Evolutionary conservation across 768 basidiomycete species (phyloP).

Genomic region (Filobasidium floriforme): DNA sequence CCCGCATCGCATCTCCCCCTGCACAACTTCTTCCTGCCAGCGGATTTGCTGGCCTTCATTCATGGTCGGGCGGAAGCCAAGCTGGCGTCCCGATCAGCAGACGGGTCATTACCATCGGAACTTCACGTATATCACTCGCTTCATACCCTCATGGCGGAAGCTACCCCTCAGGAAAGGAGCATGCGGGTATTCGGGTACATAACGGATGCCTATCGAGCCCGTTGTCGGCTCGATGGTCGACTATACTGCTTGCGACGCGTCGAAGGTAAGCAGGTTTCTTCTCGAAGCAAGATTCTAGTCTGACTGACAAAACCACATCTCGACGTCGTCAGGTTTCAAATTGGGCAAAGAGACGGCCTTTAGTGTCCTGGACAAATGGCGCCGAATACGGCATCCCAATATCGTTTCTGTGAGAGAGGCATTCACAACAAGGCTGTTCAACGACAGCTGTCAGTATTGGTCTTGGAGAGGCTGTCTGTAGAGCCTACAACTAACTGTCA

Average conservation of each 20-base stretch:
- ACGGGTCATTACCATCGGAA: conserved; percentile 68
- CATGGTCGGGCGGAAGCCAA: conserved; percentile 42
- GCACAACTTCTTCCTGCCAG: conserved; percentile 72
- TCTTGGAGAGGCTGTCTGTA: background rate
- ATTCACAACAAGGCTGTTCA: conserved; percentile 87
- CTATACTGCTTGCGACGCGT: conserved; percentile 72
- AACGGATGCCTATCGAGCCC: conserved; percentile 75
- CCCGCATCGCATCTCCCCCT: conserved; percentile 46
- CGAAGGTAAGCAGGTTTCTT: conserved; percentile 58
- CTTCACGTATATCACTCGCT: conserved; percentile 85
- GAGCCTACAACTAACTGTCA: conserved; percentile 16
- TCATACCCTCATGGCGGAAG: conserved; percentile 61
- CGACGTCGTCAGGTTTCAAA: conserved; percentile 64
- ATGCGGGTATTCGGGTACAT: conserved; percentile 75
- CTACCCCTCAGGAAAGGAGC: conserved; percentile 53
- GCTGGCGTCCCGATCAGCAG: conserved; percentile 36
- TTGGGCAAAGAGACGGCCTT: conserved; percentile 76
- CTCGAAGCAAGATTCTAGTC: background rate
- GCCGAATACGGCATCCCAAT: conserved; percentile 70
- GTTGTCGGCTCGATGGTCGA: conserved; percentile 64
- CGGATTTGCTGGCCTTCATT: conserved; percentile 49
- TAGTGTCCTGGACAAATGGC: conserved; percentile 74
- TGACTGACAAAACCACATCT: conserved; percentile 17
- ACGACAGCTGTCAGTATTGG: conserved; percentile 68
- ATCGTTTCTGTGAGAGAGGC: conserved; percentile 80